These are phyloP conservation scores for Coemansia biformis DNA, from an alignment of 192 early-diverging fungal species.

Conservation along the genomic window DNA sequence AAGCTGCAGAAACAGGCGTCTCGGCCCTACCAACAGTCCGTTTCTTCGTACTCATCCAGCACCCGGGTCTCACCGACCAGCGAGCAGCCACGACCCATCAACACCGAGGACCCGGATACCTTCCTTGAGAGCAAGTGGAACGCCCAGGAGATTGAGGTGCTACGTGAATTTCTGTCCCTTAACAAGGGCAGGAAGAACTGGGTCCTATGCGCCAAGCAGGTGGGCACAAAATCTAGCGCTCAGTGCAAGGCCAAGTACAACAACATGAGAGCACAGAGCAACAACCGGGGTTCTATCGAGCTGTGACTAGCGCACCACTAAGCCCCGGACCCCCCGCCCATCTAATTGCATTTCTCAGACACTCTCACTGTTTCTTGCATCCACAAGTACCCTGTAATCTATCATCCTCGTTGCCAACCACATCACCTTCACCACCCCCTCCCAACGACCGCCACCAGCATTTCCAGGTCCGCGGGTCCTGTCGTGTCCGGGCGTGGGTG, in stretches of 20 bases:
- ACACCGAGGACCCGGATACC: slow-evolving; percentile 6
- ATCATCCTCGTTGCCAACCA: too few species aligned
- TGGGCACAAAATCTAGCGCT: slow-evolving; percentile 9
- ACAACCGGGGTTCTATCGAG: neutral
- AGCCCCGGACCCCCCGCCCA: too few species aligned
- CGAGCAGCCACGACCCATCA: too few species aligned
- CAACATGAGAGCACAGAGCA: slow-evolving; percentile 5
- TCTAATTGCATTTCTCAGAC: too few species aligned
- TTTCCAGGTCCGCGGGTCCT: too few species aligned
- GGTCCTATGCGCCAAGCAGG: slow-evolving; percentile 3
- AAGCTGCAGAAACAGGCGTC: neutral
- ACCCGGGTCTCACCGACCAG: neutral
- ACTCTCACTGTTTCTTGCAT: too few species aligned
- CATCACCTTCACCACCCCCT: too few species aligned
- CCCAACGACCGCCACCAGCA: too few species aligned
- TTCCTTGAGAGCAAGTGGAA: slow-evolving; percentile 6
- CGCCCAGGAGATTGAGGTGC: neutral
- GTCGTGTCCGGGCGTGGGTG: too few species aligned
- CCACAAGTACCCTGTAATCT: too few species aligned
- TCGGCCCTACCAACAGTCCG: too few species aligned
- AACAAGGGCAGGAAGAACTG: slow-evolving; percentile 7
- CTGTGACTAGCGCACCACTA: too few species aligned
- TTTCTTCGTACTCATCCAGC: neutral
- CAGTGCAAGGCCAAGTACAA: slow-evolving; percentile 15
- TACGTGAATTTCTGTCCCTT: neutral